A percentile compares a stretch with the other conserved stretches of the same genome.
Evolutionary conservation across 208 protist genomes (phyloP).

Genomic region (Trypanosoma lewisi): DNA sequence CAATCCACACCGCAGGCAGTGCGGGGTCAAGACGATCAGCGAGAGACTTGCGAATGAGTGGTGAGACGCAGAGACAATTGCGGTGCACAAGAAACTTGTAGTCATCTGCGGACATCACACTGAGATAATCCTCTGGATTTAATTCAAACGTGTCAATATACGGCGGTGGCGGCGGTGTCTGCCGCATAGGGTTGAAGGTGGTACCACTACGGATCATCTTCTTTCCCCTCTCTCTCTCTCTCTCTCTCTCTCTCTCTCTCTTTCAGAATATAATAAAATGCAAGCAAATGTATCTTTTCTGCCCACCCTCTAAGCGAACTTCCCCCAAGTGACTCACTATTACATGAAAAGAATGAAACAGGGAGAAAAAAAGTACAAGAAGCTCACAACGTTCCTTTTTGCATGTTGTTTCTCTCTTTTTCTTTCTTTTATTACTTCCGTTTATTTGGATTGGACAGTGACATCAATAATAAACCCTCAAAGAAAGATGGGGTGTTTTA

Average conservation of each 20-base stretch:
- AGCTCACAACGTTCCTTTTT: too few species aligned
- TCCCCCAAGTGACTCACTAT: too few species aligned
- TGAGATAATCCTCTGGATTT: slow-evolving; percentile 55
- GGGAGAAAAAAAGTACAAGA: too few species aligned
- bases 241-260: not conserved
- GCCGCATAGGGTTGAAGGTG: slow-evolving; percentile 88
- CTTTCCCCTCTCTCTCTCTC: not conserved
- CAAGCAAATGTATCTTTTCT: too few species aligned
- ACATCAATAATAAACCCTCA: too few species aligned
- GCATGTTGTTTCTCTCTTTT: too few species aligned
- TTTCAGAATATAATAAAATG: not conserved
- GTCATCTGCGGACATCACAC: slow-evolving; percentile 33
- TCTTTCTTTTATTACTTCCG: too few species aligned
- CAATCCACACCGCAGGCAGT: slow-evolving; percentile 38
- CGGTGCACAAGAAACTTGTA: slow-evolving; percentile 51
- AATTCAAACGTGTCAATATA: slow-evolving; percentile 70
- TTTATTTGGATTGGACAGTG: too few species aligned
- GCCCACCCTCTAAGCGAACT: too few species aligned
- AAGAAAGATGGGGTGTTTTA: too few species aligned
- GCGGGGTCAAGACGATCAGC: slow-evolving; percentile 35
- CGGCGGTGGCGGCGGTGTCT: slow-evolving; percentile 72
- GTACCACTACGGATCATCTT: slow-evolving; percentile 46
- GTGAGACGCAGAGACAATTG: slow-evolving; percentile 60
- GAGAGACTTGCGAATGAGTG: slow-evolving; percentile 55
- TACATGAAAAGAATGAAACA: too few species aligned